Evolutionary conservation across 352 stramenopile species (phyloP).

Genomic region (Phytopythium cucurbitacearum): DNA sequence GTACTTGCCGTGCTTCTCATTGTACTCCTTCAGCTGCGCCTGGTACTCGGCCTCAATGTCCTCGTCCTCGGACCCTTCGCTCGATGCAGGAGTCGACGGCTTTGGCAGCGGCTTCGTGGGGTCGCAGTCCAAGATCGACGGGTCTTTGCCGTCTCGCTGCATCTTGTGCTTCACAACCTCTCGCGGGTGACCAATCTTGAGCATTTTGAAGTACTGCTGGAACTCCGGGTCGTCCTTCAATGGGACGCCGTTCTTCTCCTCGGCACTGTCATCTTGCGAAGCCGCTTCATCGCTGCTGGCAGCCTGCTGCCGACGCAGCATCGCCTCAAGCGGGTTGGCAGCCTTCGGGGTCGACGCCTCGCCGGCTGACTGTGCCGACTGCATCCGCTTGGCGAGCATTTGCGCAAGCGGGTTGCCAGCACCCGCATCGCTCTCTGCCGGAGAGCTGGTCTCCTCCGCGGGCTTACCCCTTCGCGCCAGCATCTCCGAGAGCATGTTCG

Average conservation of each 20-base stretch:
- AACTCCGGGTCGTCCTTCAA: constrained; percentile 70
- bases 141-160: constrained; percentile 60
- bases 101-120: constrained; percentile 41
- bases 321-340: constrained; percentile 16
- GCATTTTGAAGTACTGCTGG: constrained; percentile 78
- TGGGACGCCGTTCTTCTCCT: constrained; percentile 24
- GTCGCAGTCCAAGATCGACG: constrained; percentile 56
- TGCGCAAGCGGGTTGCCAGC: constrained; percentile 30
- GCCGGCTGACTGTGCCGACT: constrained; percentile 5
- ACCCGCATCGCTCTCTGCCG: constrained; percentile 3
- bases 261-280: background rate
- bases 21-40: constrained; percentile 50
- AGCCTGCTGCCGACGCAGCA: constrained; percentile 16
- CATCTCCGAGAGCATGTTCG: constrained; percentile 35
- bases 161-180: constrained; percentile 79
- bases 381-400: constrained; percentile 27
- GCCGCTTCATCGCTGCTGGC: background rate
- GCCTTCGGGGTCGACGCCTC: constrained; percentile 8
- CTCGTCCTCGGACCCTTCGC: constrained; percentile 12
- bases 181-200: constrained; percentile 63
- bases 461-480: constrained; percentile 19
- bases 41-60: constrained; percentile 51
- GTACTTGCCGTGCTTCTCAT: constrained; percentile 68
- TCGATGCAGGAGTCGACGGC: constrained; percentile 3
- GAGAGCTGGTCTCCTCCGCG: constrained; percentile 2